Base-by-base conservation (phyloP, 2,329 filamentous ascomycete genomes). In the Pochonia chlamydosporia region DNA sequence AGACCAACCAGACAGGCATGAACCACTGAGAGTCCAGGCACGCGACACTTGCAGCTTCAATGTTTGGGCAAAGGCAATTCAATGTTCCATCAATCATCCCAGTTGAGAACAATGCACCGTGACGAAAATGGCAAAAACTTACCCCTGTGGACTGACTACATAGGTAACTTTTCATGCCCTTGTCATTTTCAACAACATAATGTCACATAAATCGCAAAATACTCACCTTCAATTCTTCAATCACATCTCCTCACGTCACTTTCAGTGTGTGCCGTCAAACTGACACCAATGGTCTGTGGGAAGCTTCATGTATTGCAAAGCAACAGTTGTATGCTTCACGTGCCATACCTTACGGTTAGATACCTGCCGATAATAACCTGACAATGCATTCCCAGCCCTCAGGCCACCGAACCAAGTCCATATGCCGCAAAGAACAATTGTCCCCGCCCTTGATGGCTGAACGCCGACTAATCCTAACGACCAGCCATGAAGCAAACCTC, bases 301-400 rank as follows among this genome's bases (percentile, higher is more conserved):
- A 11, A 24, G 28, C 35, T 44, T n/a, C n/a, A 23, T 39, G 40
- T 39, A 45, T 18, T 16, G 30, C n/a, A 10, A 31, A 30, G 30
- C 44, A 42, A 11, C 33, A 25, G 39, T 30, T 13, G 21, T 48
- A 44, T 28, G 41, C 39, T 48, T 52, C 23, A 45, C 30, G 40
- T 45, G 45, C 43, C 49, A 49, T 37, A 49, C 45, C 39, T 46
- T 46, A 26, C 47, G 42, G 46, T 47, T 25, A 40, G 46, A 41
- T 41, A 47, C 41, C 40, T 50, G 49, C 50, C 53, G 21, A 41
- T 47, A 46, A 36, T 49, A 54, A 58, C 54, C 56, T 59, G 53
- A 59, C 53, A 55, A 55, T 60, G 54, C 61, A 59, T 55, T 62
- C 58, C 52, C 57, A 59, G 55, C 56, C 53, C 49, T 53, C 44